Conservation (phyloP, 192 early-diverging fungal genomes). For the Rhizophagus prolifer region DNA sequence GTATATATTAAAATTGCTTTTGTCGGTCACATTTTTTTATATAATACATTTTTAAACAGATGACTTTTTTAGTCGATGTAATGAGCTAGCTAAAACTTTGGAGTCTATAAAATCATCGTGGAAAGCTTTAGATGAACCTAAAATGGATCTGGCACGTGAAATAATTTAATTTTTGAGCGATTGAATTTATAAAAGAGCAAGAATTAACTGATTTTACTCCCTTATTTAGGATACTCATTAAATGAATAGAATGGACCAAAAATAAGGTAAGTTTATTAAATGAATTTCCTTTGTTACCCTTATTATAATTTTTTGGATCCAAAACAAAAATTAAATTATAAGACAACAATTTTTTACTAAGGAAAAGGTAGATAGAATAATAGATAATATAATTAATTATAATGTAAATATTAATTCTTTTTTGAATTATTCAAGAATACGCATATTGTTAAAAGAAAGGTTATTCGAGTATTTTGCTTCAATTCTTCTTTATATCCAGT, state of each 20-base stretch:
- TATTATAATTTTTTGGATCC: neutral
- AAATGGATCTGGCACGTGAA: conserved; percentile 13
- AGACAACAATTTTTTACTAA: neutral
- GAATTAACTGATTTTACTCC: too few species aligned
- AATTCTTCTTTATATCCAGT: too few species aligned
- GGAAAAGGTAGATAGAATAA: neutral
- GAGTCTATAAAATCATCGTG: conserved; percentile 17
- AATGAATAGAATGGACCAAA: neutral
- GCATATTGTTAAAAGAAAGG: too few species aligned
- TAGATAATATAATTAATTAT: too few species aligned
- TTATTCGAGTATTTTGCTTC: too few species aligned
- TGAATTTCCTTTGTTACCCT: neutral
- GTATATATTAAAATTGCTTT: conserved; percentile 22
- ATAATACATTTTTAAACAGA: too few species aligned
- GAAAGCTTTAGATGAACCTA: conserved; percentile 8
- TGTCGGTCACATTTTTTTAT: neutral
- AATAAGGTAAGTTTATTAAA: neutral
- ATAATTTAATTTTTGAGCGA: too few species aligned
- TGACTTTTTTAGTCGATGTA: conserved; percentile 15
- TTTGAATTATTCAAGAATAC: too few species aligned
- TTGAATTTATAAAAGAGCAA: too few species aligned
- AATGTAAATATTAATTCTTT: too few species aligned
- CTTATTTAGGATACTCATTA: too few species aligned
- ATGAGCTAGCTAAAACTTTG: conserved; percentile 15
- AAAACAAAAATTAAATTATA: neutral